Evolutionary conservation across 2,329 filamentous ascomycete genomes (phyloP), one percentile per base, ranked within the genome.

Genomic region (Neonectria neomacrospora): DNA sequence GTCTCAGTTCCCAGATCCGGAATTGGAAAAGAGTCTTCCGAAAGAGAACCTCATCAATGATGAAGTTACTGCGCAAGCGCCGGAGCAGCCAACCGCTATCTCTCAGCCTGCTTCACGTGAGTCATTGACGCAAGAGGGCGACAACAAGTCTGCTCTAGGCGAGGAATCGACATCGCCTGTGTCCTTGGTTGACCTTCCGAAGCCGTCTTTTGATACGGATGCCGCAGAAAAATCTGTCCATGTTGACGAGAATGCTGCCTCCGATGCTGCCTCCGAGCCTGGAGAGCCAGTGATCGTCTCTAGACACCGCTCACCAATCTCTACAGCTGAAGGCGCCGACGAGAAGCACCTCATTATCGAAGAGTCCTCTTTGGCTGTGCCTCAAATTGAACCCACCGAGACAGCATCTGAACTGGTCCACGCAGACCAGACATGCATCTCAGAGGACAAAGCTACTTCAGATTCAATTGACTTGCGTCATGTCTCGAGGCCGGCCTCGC

Each of bases 1-100:
- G 18, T 34, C 26, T 26, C 52, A 65, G 10, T 26, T 39, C 32
- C n/a, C n/a, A 16, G 63, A 63, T 32, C 51, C 22, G 20, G 34
- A 11, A 26, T 26, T 26, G 16, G 44, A 51, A 37, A 34, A 51
- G 12, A 16, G 51, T 41, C 26, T 47, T 42, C 18, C 51, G 10
- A 20, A 23, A 23, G 34, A 63, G 11, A 22, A 26, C n/a, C 37
- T 41, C 22, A 51, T 11, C n/a, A 32, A 16, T 5, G 23, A 53
- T 28, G 53, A 58, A 11, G 20, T 47, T 12, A 56, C 47, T 22
- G 7, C 30, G 16, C 41, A n/a, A 32, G 22, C 56, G 12, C 39
- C 52, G 16, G n/a, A 58, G 9, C 26, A 56, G 18, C 14, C 22
- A 6, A n/a, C 28, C 12, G 54, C 23, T 23, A 41, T 32, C 44